Percentiles rank a stretch among this genome's conserved stretches.
phyloP scores from a whole-genome alignment of 2,329 filamentous ascomycete genomes.

The Talaromyces sp. region DNA sequence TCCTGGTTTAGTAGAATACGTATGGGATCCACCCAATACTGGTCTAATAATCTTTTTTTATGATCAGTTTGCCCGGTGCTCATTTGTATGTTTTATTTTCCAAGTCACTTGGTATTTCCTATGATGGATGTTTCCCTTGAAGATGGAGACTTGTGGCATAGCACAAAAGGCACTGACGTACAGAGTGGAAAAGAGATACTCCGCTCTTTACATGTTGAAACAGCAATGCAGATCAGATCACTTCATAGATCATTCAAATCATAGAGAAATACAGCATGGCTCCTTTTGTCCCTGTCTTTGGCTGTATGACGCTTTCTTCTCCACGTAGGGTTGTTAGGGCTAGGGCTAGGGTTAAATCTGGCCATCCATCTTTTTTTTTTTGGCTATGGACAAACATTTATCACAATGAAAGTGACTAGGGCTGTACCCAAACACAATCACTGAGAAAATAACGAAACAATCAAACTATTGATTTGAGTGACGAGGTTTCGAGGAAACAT shows the following conservation, averaged over 20 bases:
- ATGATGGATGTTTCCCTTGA: not conserved
- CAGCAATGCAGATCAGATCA: not conserved
- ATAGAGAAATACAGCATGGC: not conserved
- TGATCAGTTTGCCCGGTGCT: not conserved
- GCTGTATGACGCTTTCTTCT: not conserved
- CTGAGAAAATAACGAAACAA: not conserved
- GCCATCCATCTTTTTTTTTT: not conserved
- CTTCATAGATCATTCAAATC: not conserved
- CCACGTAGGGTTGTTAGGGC: not conserved
- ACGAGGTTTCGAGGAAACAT: not conserved
- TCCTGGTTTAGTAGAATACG: not conserved
- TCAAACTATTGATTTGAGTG: not conserved
- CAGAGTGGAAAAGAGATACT: not conserved
- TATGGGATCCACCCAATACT: not conserved
- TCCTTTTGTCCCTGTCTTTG: not conserved
- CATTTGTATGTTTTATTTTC: not conserved
- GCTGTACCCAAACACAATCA: not conserved
- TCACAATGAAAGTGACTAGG: not conserved
- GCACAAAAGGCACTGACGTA: not conserved
- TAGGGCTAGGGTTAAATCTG: not conserved
- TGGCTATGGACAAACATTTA: not conserved
- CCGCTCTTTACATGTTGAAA: not conserved
- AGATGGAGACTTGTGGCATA: not conserved
- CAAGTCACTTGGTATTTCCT: not conserved
- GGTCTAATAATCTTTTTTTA: not conserved